Evolutionary conservation across 495 filamentous ascomycete species (phyloP).

Genomic region (Amniculicola lignicola): DNA sequence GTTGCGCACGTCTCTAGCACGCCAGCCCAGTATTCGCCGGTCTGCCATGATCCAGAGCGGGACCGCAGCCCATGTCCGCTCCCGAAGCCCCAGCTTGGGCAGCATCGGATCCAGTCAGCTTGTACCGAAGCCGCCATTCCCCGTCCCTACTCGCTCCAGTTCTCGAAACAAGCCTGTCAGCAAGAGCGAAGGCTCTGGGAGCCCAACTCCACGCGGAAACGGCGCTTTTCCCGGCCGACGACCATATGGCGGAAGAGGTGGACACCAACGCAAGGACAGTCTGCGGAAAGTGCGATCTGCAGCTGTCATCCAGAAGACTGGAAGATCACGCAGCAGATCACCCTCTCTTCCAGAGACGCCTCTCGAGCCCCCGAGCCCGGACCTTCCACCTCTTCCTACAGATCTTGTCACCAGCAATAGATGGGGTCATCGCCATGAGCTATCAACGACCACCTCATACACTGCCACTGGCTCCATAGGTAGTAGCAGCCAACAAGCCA

Average conservation of each 20-base stretch:
- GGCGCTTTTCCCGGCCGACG: slow-evolving; percentile 25
- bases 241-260: slow-evolving; percentile 32
- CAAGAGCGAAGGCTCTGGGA: slow-evolving; percentile 72
- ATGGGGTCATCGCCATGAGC: slow-evolving; percentile 48
- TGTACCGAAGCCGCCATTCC: slow-evolving; percentile 55
- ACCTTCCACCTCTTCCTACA: slow-evolving; percentile 65
- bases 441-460: slow-evolving; percentile 52
- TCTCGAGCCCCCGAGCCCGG: slow-evolving; percentile 52
- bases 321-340: slow-evolving; percentile 34
- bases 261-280: slow-evolving; percentile 48
- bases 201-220: slow-evolving; percentile 60
- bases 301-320: slow-evolving; percentile 59
- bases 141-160: slow-evolving; percentile 84
- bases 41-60: slow-evolving; percentile 76
- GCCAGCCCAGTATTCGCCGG: slow-evolving; percentile 55
- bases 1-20: slow-evolving; percentile 18
- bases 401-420: slow-evolving; percentile 60
- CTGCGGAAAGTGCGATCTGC: slow-evolving; percentile 83
- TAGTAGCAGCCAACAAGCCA: slow-evolving; percentile 64
- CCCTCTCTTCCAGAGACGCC: slow-evolving; percentile 34
- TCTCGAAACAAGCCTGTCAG: slow-evolving; percentile 72
- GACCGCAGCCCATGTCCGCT: slow-evolving; percentile 66
- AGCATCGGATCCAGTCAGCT: slow-evolving; percentile 46
- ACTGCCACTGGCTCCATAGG: slow-evolving; percentile 52
- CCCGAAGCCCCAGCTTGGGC: slow-evolving; percentile 72